These are phyloP conservation scores for Austroboletus niveus DNA, from an alignment of 1,284 basidiomycete genomes.

Conservation along the genomic window DNA sequence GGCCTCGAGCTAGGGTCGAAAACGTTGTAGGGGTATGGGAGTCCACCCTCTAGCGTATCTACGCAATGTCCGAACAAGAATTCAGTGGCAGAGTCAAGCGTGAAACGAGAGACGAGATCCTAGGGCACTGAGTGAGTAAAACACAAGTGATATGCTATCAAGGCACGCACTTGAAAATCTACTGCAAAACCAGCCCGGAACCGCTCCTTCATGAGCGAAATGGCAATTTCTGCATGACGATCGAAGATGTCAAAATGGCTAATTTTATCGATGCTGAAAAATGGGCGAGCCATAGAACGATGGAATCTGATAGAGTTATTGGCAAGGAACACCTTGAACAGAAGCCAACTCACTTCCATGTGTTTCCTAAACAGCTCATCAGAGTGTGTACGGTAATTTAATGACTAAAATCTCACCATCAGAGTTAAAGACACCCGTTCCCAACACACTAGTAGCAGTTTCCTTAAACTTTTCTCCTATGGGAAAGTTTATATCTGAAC, in stretches of 20 bases:
- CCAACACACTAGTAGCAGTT: slow-evolving; percentile 35
- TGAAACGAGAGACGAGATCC: slow-evolving; percentile 37
- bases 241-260: slow-evolving; percentile 48
- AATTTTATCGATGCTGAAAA: slow-evolving; percentile 44
- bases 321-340: neutral
- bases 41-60: slow-evolving; percentile 25
- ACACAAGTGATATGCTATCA: neutral
- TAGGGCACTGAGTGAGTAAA: slow-evolving; percentile 8
- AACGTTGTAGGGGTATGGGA: slow-evolving; percentile 32
- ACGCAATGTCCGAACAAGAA: slow-evolving; percentile 41
- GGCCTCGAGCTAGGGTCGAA: neutral
- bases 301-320: slow-evolving; percentile 34
- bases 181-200: slow-evolving; percentile 34
- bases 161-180: slow-evolving; percentile 40
- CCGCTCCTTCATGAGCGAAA: slow-evolving; percentile 37
- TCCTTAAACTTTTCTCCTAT: slow-evolving; percentile 32
- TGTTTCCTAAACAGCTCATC: slow-evolving; percentile 30
- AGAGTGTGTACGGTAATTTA: neutral
- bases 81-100: slow-evolving; percentile 29
- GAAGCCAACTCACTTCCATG: slow-evolving; percentile 37
- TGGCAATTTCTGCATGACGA: slow-evolving; percentile 36
- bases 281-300: slow-evolving; percentile 46
- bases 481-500: slow-evolving; percentile 5
- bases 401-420: neutral
- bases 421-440: slow-evolving; percentile 45